Evolutionary conservation across 176 grass and related monocot species (phyloP).

Genomic region (Rhipidocladum racemiflorum): DNA sequence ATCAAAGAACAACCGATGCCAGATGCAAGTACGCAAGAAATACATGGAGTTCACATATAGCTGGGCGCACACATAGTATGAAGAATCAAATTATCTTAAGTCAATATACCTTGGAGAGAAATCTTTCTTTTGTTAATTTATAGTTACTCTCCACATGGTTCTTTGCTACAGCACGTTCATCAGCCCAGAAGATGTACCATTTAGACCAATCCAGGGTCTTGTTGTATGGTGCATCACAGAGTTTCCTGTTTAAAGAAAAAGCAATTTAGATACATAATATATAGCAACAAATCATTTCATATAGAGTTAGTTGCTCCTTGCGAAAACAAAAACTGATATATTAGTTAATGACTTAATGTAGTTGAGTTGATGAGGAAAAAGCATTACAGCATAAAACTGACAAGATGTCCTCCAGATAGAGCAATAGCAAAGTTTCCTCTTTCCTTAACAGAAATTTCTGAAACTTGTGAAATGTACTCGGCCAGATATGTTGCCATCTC

Average conservation of each 20-base stretch:
- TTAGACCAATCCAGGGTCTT: constrained; percentile 96
- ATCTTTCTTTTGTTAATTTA: constrained; percentile 71
- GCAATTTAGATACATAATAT: not conserved
- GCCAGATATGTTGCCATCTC: constrained; percentile 65
- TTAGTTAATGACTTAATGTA: not conserved
- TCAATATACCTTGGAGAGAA: constrained; percentile 74
- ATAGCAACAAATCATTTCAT: not conserved
- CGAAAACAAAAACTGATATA: constrained; percentile 2
- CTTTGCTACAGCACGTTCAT: constrained; percentile 88
- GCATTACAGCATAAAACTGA: constrained; percentile 55
- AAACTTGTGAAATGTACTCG: constrained; percentile 68
- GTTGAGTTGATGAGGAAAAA: not conserved
- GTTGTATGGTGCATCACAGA: constrained; percentile 77
- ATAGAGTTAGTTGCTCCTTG: not conserved
- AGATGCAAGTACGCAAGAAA: constrained; percentile 26
- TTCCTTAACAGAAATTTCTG: constrained; percentile 73
- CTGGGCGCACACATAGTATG: not conserved
- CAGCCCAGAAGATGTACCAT: constrained; percentile 90
- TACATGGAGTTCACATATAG: constrained; percentile 40
- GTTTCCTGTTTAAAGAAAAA: constrained; percentile 53
- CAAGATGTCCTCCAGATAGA: constrained; percentile 54
- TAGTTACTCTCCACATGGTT: constrained; percentile 91
- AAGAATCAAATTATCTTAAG: not conserved
- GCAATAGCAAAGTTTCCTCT: constrained; percentile 70
- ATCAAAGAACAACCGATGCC: constrained; percentile 47